A percentile compares a stretch with the other conserved stretches of the same genome.
These are phyloP conservation scores for Lipomyces orientalis DNA, from an alignment of 805 yeast genomes.

Conservation along the genomic window DNA sequence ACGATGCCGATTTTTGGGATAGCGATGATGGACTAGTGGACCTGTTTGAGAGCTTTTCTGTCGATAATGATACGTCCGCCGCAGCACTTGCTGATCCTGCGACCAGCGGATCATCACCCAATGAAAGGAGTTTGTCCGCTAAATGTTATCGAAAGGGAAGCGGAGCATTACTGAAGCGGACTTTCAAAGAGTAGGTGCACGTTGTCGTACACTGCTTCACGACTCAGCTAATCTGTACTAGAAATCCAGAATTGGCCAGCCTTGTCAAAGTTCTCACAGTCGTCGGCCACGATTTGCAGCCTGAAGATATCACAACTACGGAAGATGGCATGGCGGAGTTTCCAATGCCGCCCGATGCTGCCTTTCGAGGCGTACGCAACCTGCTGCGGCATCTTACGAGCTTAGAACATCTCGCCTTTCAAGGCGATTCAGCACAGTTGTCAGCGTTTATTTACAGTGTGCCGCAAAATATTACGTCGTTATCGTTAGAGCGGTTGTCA, in stretches of 20 bases:
- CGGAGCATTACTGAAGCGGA: slow-evolving; percentile 34
- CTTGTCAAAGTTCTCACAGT: slow-evolving; percentile 21
- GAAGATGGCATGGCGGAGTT: slow-evolving; percentile 31
- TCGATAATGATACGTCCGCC: slow-evolving; percentile 11
- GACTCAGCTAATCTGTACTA: neutral
- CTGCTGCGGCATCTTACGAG: slow-evolving; percentile 21
- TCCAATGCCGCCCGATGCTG: slow-evolving; percentile 27
- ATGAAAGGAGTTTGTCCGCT: neutral
- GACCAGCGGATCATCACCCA: neutral
- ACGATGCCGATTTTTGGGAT: slow-evolving; percentile 12
- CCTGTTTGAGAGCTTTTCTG: slow-evolving; percentile 22
- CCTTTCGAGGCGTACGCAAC: slow-evolving; percentile 31
- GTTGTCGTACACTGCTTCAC: neutral
- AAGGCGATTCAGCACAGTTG: slow-evolving; percentile 36
- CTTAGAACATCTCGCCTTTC: slow-evolving; percentile 26
- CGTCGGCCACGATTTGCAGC: slow-evolving; percentile 26
- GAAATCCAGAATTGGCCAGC: slow-evolving; percentile 24
- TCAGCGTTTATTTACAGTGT: slow-evolving; percentile 27
- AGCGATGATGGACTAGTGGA: slow-evolving; percentile 22
- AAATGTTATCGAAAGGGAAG: slow-evolving; percentile 22
- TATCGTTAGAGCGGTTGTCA: slow-evolving; percentile 24
- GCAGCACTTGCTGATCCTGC: neutral
- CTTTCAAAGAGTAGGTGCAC: slow-evolving; percentile 29
- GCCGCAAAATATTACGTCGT: slow-evolving; percentile 20
- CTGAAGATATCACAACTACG: slow-evolving; percentile 23